A percentile compares a stretch with the other conserved stretches of the same genome.
These are phyloP conservation scores for Pelargonium fulgidum DNA, from an alignment of 441 rosid genomes.

Conservation along the genomic window DNA sequence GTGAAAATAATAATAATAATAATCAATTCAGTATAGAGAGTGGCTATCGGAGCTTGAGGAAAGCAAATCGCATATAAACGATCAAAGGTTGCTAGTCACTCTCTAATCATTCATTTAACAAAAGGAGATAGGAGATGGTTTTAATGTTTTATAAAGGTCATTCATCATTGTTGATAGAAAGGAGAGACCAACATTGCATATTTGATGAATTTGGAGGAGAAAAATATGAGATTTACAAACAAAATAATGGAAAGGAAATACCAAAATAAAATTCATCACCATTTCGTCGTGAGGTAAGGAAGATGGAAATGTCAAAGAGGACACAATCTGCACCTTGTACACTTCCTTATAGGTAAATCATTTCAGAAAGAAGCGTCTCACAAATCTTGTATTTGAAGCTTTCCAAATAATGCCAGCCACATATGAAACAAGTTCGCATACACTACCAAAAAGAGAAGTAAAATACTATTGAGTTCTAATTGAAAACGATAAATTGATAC, in stretches of 20 bases:
- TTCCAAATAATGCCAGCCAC: not conserved
- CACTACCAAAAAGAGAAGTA: conserved; percentile 5
- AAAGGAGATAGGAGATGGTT: too few relatives aligned
- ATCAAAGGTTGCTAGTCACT: too few relatives aligned
- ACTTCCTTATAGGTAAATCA: not conserved
- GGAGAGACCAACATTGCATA: too few relatives aligned
- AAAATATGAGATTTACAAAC: not conserved
- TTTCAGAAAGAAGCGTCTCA: not conserved
- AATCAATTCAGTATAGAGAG: too few relatives aligned
- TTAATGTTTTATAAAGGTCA: too few relatives aligned
- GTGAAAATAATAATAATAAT: too few relatives aligned
- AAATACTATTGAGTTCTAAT: conserved; percentile 2
- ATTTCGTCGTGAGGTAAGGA: not conserved
- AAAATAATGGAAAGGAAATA: not conserved
- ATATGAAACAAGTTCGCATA: not conserved
- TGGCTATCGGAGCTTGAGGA: too few relatives aligned
- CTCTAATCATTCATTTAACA: too few relatives aligned
- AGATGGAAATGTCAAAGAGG: not conserved
- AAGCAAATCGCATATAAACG: too few relatives aligned
- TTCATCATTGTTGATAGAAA: too few relatives aligned
- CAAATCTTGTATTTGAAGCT: not conserved
- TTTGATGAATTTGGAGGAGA: too few relatives aligned
- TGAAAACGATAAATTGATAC: conserved; percentile 12
- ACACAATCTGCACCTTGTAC: not conserved
- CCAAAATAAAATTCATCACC: not conserved